Evolutionary conservation across 2,329 filamentous ascomycete genomes (phyloP), one percentile per base, ranked within the genome.

Genomic region (Epichloe brachyelytri): DNA sequence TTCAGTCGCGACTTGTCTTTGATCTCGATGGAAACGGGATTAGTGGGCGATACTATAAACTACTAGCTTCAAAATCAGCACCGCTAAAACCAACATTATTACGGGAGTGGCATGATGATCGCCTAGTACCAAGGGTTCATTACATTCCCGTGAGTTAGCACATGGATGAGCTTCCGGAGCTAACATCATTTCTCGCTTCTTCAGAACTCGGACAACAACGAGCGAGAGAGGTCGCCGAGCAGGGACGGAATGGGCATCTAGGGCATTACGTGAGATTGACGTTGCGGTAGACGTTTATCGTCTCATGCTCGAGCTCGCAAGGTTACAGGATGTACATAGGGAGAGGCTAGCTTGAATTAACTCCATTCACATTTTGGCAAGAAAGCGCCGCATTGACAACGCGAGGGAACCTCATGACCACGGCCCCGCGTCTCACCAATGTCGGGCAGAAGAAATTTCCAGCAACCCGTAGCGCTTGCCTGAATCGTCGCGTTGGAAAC

Each of bases 231-330:
- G 75, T 85, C 53, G 80, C 79, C 1, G 68, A 74, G 46, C 60
- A 65, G 7, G 79, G 82, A 0, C 66, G 69, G 68, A 71, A 8
- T 85, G 81, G 82, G 74, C 73, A 45, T 59, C 57, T 0, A 72
- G 68, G 56, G 75, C 74, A 11, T 58, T 85, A 36, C 61, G 80
- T 41, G 76, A 78, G 43, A 72, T 77, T 38, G 80, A 86, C 59
- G 72, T 81, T 58, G 70, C 75, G 30, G 69, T 78, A 2, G 83
- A 82, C 67, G 69, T 78, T 30, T 83, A 83, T 57, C 68, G 82
- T 47, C 59, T 85, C 52, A 54, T 85, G 57, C 58, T 85, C 22
- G 82, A 85, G 68, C 71, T 74, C 47, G 68, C 66, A 17, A 65
- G 72, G 46, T 43, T 73, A 7, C 64, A 68, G 52, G 69, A 74